Evolutionary conservation across 176 grass and related monocot species (phyloP).

Genomic region (Stipa capillata): DNA sequence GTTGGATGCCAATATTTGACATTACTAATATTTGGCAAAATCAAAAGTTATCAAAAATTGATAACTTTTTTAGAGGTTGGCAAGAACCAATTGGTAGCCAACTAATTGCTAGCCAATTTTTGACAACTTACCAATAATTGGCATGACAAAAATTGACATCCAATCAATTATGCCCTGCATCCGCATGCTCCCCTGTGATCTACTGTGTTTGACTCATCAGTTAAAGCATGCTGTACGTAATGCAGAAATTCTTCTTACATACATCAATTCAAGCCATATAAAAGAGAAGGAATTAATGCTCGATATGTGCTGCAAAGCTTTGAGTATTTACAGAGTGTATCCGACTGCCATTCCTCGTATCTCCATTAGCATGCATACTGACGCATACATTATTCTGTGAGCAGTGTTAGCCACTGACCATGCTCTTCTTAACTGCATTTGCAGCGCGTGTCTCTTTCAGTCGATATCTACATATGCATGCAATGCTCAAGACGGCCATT

Average conservation of each 20-base stretch:
- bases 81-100: no score
- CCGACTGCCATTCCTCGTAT: background rate
- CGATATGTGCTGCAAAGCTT: background rate
- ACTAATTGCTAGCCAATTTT: no score
- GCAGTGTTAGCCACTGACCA: background rate
- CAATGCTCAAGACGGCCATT: constrained; percentile 13
- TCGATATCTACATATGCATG: background rate
- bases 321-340: background rate
- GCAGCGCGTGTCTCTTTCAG: background rate
- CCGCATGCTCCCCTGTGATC: background rate
- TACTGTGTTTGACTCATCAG: background rate
- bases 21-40: no score
- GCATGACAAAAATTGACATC: no score
- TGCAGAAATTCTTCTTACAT: background rate
- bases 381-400: background rate
- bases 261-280: background rate
- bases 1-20: no score
- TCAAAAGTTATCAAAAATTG: no score
- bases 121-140: no score
- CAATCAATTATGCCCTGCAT: no score
- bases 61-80: no score
- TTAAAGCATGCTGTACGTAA: background rate
- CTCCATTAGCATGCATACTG: background rate
- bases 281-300: background rate
- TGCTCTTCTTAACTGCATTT: background rate